Evolutionary conservation across 2,329 filamentous ascomycete genomes (phyloP).

Genomic region (Botryotinia narcissicola): DNA sequence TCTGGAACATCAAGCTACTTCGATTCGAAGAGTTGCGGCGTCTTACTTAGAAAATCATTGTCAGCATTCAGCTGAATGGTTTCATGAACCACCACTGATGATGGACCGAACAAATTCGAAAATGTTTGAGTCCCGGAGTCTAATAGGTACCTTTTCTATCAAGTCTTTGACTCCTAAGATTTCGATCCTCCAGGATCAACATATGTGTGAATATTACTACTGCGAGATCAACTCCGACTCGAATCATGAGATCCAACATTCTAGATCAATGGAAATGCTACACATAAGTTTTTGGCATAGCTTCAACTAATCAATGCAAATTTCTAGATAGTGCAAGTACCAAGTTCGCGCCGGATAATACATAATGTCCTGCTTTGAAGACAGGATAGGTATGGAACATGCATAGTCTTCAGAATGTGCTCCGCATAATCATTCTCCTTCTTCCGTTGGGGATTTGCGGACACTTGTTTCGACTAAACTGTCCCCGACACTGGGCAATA

Average conservation of each 20-base stretch:
- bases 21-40: neutral
- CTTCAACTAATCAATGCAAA: accelerated
- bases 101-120: neutral
- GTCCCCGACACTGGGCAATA: neutral
- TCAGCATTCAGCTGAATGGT: neutral
- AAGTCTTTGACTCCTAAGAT: neutral
- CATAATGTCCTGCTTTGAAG: neutral
- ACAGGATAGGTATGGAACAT: accelerated
- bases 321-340: neutral
- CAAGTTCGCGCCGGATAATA: accelerated
- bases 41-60: neutral
- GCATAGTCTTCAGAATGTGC: accelerated
- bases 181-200: neutral
- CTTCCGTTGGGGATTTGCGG: neutral
- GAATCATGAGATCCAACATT: neutral
- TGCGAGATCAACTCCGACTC: neutral
- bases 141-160: neutral
- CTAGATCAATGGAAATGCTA: neutral
- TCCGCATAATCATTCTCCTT: accelerated
- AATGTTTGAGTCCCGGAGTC: neutral
- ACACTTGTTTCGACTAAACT: neutral
- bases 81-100: neutral
- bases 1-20: accelerated
- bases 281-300: neutral
- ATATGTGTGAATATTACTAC: neutral